Percentiles rank a stretch among this genome's conserved stretches.
phyloP scores from a whole-genome alignment of 805 yeast species.

The Candida suzukii region DNA sequence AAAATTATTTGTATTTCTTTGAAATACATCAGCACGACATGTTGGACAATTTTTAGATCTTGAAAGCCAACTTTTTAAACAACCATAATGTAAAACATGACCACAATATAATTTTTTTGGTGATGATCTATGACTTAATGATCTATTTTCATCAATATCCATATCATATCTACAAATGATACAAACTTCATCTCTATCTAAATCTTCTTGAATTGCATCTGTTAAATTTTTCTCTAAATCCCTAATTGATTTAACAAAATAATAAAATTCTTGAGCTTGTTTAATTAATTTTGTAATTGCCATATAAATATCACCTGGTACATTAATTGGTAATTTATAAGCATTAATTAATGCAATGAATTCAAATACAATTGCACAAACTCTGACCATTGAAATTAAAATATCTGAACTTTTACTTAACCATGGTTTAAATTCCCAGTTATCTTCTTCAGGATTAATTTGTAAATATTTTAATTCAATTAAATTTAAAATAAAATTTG shows the following conservation, averaged over 20 bases:
- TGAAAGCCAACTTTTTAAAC: conserved; percentile 89
- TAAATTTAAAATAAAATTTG: conserved; percentile 43
- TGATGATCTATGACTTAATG: conserved; percentile 31
- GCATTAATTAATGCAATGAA: conserved; percentile 37
- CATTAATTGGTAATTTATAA: conserved; percentile 23
- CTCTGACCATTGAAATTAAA: conserved; percentile 40
- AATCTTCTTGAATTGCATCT: conserved; percentile 56
- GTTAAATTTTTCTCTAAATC: conserved; percentile 57
- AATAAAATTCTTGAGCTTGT: conserved; percentile 30
- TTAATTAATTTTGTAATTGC: conserved; percentile 21
- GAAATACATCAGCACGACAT: conserved; percentile 68
- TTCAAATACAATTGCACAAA: conserved; percentile 36
- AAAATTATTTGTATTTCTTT: conserved; percentile 7
- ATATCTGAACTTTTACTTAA: conserved; percentile 53
- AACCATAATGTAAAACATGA: conserved; percentile 84
- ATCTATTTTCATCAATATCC: conserved; percentile 33
- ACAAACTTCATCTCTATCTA: conserved; percentile 62
- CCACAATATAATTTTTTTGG: conserved; percentile 82
- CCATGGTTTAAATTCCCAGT: conserved; percentile 68
- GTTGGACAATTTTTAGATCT: conserved; percentile 91
- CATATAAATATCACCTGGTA: conserved; percentile 23
- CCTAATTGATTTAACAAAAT: conserved; percentile 39
- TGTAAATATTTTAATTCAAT: conserved; percentile 48
- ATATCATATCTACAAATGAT: conserved; percentile 91
- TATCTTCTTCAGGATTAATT: conserved; percentile 43